phyloP scores from a whole-genome alignment of 345 rosid genomes.

The Toxicodendron radicans region DNA sequence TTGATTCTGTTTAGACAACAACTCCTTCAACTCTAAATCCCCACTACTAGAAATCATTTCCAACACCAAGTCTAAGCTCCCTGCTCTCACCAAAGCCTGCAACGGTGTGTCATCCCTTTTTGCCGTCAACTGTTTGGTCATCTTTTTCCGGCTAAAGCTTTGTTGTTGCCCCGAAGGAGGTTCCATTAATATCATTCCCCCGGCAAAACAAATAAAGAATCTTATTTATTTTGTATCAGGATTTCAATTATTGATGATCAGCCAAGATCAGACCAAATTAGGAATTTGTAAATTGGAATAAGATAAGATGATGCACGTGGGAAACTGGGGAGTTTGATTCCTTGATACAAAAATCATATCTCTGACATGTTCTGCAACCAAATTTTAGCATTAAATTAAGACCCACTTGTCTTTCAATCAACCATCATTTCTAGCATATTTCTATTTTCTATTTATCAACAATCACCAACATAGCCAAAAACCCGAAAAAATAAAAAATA shows the following conservation, averaged over 20 bases:
- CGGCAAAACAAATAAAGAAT: background rate
- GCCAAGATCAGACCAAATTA: background rate
- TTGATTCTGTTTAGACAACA: slow-evolving; percentile 67
- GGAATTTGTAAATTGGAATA: slow-evolving; percentile 16
- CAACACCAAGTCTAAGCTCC: slow-evolving; percentile 44
- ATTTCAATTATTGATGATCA: background rate
- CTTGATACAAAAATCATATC: slow-evolving; percentile 9
- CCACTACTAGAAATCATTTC: slow-evolving; percentile 48
- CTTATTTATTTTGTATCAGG: background rate
- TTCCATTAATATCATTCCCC: slow-evolving; percentile 26
- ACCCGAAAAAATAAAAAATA: background rate
- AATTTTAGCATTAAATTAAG: slow-evolving; percentile 17
- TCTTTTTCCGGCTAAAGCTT: slow-evolving; percentile 46
- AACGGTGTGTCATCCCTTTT: slow-evolving; percentile 75
- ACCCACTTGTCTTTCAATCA: background rate
- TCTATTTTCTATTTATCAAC: background rate
- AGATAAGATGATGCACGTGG: slow-evolving; percentile 24
- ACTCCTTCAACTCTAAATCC: slow-evolving; percentile 44
- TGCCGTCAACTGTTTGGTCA: slow-evolving; percentile 67
- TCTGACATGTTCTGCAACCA: slow-evolving; percentile 15
- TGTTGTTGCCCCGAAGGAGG: slow-evolving; percentile 34
- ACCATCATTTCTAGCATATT: background rate
- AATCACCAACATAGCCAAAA: background rate
- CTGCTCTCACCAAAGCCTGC: slow-evolving; percentile 66
- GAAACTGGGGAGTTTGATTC: slow-evolving; percentile 17